Conservation (phyloP, 2,329 filamentous ascomycete species). For the Diaporthe amygdali region DNA sequence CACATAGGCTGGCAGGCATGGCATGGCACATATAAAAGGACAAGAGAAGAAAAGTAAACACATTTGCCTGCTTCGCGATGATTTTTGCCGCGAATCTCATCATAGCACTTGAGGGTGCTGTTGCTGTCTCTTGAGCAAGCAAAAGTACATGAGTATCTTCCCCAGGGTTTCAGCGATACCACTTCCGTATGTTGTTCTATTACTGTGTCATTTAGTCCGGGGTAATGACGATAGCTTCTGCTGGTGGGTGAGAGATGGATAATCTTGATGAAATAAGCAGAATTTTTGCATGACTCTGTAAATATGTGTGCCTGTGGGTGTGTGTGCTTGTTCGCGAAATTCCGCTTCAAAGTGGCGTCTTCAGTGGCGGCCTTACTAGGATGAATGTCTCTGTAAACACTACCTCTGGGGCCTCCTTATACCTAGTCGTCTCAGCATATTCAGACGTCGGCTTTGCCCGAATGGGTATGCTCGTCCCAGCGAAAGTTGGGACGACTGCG, state of each 20-base stretch:
- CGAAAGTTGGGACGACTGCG: not conserved
- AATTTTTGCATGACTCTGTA: not conserved
- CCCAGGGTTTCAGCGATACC: constrained; percentile 9
- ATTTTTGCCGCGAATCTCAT: not conserved
- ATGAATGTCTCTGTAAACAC: no score
- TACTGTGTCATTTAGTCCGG: not conserved
- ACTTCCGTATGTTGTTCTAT: not conserved
- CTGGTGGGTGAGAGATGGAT: not conserved
- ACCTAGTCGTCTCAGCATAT: no score
- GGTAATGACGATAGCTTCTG: not conserved
- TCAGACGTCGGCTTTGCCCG: not conserved
- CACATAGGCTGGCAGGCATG: not conserved
- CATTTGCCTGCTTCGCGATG: not conserved
- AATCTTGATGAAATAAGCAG: not conserved
- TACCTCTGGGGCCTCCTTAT: no score
- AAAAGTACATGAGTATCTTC: not conserved
- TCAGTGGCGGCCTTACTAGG: no score
- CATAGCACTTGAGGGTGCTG: not conserved
- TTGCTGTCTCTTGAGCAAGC: not conserved
- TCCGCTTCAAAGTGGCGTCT: no score
- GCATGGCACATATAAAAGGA: not conserved
- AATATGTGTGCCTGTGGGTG: not conserved
- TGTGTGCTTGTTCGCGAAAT: no score
- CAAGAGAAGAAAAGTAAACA: not conserved
- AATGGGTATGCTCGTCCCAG: not conserved